These are phyloP conservation scores for Pyrenochaeta sp. DNA, from an alignment of 2,329 filamentous ascomycete species.

Conservation along the genomic window DNA sequence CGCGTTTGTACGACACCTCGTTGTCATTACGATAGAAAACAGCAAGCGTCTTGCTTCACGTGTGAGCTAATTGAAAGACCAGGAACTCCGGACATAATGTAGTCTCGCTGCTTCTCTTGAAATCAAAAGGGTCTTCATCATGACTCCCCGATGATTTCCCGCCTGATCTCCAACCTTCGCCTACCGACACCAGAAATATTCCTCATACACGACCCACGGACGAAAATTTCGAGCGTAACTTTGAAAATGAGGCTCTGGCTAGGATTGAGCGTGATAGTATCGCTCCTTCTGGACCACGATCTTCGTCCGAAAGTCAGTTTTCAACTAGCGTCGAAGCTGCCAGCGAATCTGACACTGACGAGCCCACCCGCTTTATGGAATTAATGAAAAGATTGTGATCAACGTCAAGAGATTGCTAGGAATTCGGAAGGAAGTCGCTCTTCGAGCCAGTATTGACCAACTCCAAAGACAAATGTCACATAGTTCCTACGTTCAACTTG, in stretches of 20 bases:
- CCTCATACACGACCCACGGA: constrained; percentile 10
- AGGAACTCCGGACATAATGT: no score
- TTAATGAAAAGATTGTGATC: background rate
- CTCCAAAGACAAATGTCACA: no score
- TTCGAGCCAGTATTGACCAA: no score
- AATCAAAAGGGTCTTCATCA: background rate
- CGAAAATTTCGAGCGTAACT: constrained; percentile 4
- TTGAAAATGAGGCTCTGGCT: constrained; percentile 11
- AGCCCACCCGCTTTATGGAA: background rate
- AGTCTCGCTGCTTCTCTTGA: background rate
- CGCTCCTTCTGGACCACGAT: constrained; percentile 1
- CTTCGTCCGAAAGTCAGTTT: constrained; percentile 3
- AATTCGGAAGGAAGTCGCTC: background rate
- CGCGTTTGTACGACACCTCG: background rate
- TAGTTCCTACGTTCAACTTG: background rate
- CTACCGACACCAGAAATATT: constrained; percentile 1
- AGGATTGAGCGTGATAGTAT: constrained; percentile 9
- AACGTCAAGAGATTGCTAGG: background rate
- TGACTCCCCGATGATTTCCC: background rate
- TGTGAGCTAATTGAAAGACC: no score
- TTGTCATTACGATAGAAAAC: background rate
- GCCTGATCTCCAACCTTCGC: background rate
- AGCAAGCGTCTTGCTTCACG: no score
- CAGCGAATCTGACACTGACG: constrained; percentile 1
- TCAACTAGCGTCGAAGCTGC: constrained; percentile 5